Evolutionary conservation across 2,329 filamentous ascomycete species (phyloP), one percentile per base, ranked within the genome.

Genomic region (Hypomyces perniciosus): DNA sequence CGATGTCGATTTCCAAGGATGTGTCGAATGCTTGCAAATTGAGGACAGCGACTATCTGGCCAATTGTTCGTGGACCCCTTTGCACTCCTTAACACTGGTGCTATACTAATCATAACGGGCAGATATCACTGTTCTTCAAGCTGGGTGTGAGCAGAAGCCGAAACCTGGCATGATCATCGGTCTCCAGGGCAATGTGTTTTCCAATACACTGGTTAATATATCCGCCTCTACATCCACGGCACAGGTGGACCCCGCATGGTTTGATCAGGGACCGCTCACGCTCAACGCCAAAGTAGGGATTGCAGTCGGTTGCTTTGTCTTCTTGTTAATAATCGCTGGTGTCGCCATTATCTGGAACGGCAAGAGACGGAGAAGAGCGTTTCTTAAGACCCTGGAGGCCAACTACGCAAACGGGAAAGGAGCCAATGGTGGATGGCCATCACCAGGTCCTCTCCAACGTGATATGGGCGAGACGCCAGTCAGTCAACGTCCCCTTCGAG

Each of bases 211-310:
- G 0, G 71, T 82, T 38, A 76, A 75, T 52, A 70, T 80, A 48
- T 80, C 79, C 2, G 66, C 68, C 0, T 77, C 81, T 0, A 67
- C 72, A 0, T 66, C 73, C 0, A 66, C 67, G 0, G 65, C 70
- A 6, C 65, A 67, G 0, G 63, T 74, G n/a, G 54, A 70, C 38
- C 66, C 70, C 0, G 63, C 70, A 30, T 72, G 73, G 60, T 62
- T 68, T 33, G 66, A 70, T 4, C 52, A 68, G 0, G 74, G 76
- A 0, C 70, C 77, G 0, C 61, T 85, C 6, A 72, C 66, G 2
- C 67, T 83, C 1, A 78, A 75, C 4, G 77, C 72, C 9, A 79
- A 81, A 49, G 79, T 83, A 1, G 82, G 80, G 54, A 78, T 85
- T 46, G 78, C 74, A 10, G 69, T 79, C 26, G 80, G 74, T 5